Evolutionary conservation across 371 early-diverging fungal genomes (phyloP).

Genomic region (Mortierella sp.): DNA sequence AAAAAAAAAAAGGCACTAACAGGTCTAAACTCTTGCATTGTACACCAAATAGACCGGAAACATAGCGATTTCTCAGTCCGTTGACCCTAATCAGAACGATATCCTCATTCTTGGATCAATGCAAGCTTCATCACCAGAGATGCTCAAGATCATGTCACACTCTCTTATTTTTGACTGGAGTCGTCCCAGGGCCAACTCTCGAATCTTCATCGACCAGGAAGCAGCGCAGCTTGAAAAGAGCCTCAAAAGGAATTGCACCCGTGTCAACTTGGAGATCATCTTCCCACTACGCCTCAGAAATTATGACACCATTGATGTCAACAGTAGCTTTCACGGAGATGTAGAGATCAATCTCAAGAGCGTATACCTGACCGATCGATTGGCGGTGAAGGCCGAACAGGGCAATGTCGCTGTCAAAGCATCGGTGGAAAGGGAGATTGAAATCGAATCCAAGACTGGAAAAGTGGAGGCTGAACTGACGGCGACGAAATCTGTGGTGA

Average conservation of each 20-base stretch:
- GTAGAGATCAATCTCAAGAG: neutral
- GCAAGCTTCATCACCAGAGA: conserved; percentile 8
- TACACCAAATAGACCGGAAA: conserved; percentile 13
- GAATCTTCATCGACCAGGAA: no score
- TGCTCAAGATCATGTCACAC: conserved; percentile 3
- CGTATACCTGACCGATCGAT: neutral
- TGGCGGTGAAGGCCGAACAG: neutral
- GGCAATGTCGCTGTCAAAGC: neutral
- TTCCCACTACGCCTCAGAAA: conserved; percentile 5
- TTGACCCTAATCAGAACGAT: neutral
- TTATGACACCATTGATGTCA: conserved; percentile 3
- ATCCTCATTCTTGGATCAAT: conserved; percentile 8
- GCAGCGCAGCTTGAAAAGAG: neutral
- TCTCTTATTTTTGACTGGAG: neutral
- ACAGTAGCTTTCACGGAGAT: conserved; percentile 3
- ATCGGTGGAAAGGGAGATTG: neutral
- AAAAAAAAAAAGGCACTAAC: no score
- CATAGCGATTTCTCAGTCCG: conserved; percentile 5
- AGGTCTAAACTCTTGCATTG: no score
- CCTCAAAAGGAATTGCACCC: conserved; percentile 8
- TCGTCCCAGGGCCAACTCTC: no score
- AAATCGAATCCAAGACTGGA: conserved; percentile 2
- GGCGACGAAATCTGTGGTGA: neutral
- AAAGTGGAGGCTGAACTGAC: neutral
- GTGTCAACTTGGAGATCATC: conserved; percentile 7